A percentile compares a stretch with the other conserved stretches of the same genome.
phyloP scores from a whole-genome alignment of 2,329 filamentous ascomycete species.

The Colletotrichum graminicola region DNA sequence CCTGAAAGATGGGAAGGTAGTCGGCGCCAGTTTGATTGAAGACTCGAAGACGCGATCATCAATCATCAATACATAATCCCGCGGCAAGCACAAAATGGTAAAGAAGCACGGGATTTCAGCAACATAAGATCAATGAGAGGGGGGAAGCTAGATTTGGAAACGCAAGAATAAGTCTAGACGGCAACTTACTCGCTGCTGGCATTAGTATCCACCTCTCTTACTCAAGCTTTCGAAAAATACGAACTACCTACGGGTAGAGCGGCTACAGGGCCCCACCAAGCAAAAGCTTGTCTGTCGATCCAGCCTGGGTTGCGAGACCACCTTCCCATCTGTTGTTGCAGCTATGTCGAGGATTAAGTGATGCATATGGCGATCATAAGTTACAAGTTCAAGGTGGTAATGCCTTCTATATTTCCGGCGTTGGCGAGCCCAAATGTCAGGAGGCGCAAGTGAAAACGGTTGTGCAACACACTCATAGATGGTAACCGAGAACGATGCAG shows the following conservation, averaged over 20 bases:
- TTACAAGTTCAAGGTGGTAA: neutral
- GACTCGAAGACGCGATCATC: neutral
- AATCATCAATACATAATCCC: neutral
- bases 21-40: neutral
- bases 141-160: neutral
- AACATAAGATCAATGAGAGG: neutral
- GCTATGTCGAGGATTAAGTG: neutral
- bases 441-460: neutral
- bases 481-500: neutral
- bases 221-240: neutral
- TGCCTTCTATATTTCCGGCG: neutral
- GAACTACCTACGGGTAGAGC: neutral
- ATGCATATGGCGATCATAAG: neutral
- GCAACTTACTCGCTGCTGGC: neutral
- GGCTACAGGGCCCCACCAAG: neutral
- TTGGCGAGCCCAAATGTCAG: fast-evolving
- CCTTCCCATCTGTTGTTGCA: neutral
- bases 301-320: neutral
- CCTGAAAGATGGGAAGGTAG: neutral
- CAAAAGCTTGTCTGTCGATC: neutral
- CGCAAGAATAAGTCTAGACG: neutral
- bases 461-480: no score
- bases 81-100: neutral
- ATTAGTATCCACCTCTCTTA: neutral
- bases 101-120: neutral